Percentiles rank a stretch among this genome's conserved stretches.
These are phyloP conservation scores for Penicillium sp. DNA, from an alignment of 2,329 filamentous ascomycete species.

Conservation along the genomic window DNA sequence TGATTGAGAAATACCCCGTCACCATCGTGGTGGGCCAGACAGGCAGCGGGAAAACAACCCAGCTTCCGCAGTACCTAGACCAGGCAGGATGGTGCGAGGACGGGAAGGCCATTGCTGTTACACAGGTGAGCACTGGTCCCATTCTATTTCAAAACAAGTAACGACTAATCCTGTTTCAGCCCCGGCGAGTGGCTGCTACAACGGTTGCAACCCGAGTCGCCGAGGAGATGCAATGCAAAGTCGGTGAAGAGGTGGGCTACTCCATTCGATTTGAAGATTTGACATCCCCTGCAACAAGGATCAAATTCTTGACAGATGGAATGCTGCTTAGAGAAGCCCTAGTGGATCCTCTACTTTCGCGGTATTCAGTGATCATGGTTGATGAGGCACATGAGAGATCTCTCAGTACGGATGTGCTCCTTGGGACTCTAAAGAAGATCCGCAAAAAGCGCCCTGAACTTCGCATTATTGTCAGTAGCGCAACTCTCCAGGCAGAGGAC, in stretches of 20 bases:
- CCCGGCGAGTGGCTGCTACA: conserved; percentile 83
- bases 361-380: conserved; percentile 96
- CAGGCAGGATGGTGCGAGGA: conserved; percentile 83
- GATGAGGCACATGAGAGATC: conserved; percentile 96
- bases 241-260: conserved; percentile 90
- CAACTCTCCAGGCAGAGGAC: conserved; percentile 84
- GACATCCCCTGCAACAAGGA: conserved; percentile 77
- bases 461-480: conserved; percentile 86
- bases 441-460: conserved; percentile 74
- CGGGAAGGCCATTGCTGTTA: conserved; percentile 81
- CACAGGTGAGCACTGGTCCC: conserved; percentile 66
- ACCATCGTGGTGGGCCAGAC: conserved; percentile 92
- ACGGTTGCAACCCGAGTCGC: conserved; percentile 86
- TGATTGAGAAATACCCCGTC: conserved; percentile 78
- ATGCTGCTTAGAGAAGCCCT: conserved; percentile 87
- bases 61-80: conserved; percentile 88
- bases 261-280: conserved; percentile 90
- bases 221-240: conserved; percentile 78
- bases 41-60: conserved; percentile 92
- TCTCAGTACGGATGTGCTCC: conserved; percentile 83
- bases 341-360: conserved; percentile 83
- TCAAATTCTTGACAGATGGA: conserved; percentile 96
- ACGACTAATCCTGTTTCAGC: conserved; percentile 52
- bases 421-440: conserved; percentile 91
- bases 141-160: not conserved